Conservation (phyloP, 176 grass and related monocot genomes). For the Rhynchospora pubera region DNA sequence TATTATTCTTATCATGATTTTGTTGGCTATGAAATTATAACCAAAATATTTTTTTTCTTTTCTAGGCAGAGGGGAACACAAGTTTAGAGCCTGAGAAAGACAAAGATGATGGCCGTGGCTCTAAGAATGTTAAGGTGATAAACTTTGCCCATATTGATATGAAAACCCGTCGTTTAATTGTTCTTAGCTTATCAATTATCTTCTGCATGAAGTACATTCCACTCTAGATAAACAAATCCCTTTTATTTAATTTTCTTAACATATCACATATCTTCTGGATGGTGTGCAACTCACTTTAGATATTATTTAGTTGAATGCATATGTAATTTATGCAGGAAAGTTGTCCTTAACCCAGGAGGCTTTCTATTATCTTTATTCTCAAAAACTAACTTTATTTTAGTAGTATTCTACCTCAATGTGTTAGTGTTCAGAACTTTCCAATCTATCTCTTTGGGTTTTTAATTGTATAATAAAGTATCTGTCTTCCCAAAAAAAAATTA, state of each 20-base stretch:
- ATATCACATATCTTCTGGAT: neutral
- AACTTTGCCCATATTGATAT: neutral
- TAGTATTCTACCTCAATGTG: neutral
- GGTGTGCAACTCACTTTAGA: neutral
- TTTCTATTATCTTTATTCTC: neutral
- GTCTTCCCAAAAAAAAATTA: neutral
- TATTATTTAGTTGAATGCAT: neutral
- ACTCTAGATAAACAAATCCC: neutral
- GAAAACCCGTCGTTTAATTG: neutral
- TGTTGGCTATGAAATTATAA: neutral
- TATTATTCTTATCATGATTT: neutral
- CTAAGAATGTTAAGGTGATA: conserved; percentile 74
- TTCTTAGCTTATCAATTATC: neutral
- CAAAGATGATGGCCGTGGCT: conserved; percentile 49
- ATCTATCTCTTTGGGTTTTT: neutral
- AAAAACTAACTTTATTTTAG: neutral
- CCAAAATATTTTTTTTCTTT: neutral
- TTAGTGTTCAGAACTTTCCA: neutral
- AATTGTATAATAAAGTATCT: neutral
- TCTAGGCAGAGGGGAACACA: conserved; percentile 49
- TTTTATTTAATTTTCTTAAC: neutral
- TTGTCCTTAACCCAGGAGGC: neutral
- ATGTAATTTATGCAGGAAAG: neutral
- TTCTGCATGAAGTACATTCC: neutral
- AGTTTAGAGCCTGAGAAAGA: conserved; percentile 67